Base-by-base conservation (phyloP, 495 filamentous ascomycete species). In the Chaetomidium leptoderma region DNA sequence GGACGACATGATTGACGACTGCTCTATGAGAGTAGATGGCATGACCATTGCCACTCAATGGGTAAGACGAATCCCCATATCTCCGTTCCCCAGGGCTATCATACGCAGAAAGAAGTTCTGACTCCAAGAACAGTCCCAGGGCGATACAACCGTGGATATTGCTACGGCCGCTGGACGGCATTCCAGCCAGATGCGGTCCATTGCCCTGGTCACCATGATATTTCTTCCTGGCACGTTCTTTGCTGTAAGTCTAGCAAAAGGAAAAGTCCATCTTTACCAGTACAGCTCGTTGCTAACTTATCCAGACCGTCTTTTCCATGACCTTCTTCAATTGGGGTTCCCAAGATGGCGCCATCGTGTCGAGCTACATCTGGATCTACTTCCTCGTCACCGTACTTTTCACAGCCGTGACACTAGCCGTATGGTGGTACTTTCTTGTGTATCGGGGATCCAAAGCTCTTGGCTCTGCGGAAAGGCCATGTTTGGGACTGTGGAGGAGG, bases 121-220 rank as follows among this genome's bases (percentile, higher is more conserved):
- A 10, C 4, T 13, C 14, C 14, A 13, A 3, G 9, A 10, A 4
- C 32, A 35, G 32, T 35, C 32, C 14, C 32, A 35, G 9, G 32
- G 32, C 9, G 32, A 64, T 50, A 63, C 63, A 2, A 70, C 67
- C 33, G 47, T 70, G 14, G 35, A 63, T 43, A 70, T 72, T 21
- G 66, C 69, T 2, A 16, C 53, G 10, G 63, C 55, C 21, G 65
- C 63, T 1, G 42, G 61, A 4, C 54, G 47, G 23, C 66, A 70
- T 36, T 66, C 66, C 0, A 60, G 50, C 13, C 60, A 68, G 24
- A 68, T 70, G 66, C 55, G 63, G 23, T 62, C 66, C 13, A 70
- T 70, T 24, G 63, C 66, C 0, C 50, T 62, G 7, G 27, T 62
- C 3, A 62, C 60, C 39, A 62, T 62, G 60, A 4, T 62, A 1